Conservation (phyloP, 768 basidiomycete species). For the Tricholoma terreum region DNA sequence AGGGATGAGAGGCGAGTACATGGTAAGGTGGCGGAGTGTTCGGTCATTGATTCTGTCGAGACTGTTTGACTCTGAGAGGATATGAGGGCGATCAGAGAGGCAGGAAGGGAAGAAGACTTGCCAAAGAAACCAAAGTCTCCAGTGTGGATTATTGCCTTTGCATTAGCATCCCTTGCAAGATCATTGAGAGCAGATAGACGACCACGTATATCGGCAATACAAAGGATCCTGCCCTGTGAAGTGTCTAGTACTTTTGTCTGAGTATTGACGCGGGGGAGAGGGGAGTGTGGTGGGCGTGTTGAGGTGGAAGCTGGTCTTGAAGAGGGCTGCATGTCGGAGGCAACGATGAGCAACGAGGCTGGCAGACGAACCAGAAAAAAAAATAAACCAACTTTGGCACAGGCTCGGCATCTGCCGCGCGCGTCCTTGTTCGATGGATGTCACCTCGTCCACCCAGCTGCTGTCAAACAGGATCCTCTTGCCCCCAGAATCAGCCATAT, state of each 20-base stretch:
- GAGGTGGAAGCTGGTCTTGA: conserved; percentile 62
- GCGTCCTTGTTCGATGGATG: not conserved
- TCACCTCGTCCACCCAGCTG: conserved; percentile 36
- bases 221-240: conserved; percentile 82
- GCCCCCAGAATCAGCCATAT: conserved; percentile 40
- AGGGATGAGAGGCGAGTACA: conserved; percentile 93
- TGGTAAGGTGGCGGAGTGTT: conserved; percentile 91
- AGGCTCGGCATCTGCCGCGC: not conserved
- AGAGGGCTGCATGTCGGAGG: conserved; percentile 43
- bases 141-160: conserved; percentile 92
- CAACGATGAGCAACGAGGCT: conserved; percentile 14
- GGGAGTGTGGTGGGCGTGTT: conserved; percentile 55
- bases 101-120: conserved; percentile 28
- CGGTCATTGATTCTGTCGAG: conserved; percentile 91
- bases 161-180: conserved; percentile 84
- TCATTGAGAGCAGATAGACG: conserved; percentile 86
- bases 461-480: conserved; percentile 48
- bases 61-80: conserved; percentile 61
- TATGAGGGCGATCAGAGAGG: conserved; percentile 1
- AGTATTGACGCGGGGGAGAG: conserved; percentile 63
- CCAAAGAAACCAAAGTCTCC: conserved; percentile 99
- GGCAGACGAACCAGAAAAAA: conserved; percentile 9
- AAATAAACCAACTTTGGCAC: not conserved
- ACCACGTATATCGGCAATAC: conserved; percentile 92
- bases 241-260: conserved; percentile 80